Evolutionary conservation across 306 rosid genomes (phyloP), one percentile per base, ranked within the genome.

Genomic region (Dryas octopetala): DNA sequence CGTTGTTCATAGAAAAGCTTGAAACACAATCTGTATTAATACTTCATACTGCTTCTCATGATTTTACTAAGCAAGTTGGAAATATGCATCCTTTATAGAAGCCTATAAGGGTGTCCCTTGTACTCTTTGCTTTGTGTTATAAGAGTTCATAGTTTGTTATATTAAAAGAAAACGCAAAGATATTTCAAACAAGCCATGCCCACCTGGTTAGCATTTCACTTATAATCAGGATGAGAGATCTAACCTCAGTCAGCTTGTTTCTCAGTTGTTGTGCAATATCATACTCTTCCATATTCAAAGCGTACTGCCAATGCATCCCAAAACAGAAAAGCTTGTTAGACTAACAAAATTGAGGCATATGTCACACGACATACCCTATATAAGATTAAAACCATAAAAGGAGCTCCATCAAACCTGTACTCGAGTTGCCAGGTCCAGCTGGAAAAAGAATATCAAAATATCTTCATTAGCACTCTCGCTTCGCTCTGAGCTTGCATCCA

Each of bases 391-490:
- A 64, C 5, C 12, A 63, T 6, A 49, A 62, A 78, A 23, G 45
- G 81, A 62, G 67, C 47, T 48, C 62, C 54, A 11, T 12, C 75
- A 66, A 46, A 94, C 98, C 97, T 91, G 98, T 26, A 91, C 98
- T 80, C 98, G 85, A 58, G 98, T 94, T 54, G 95, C 96, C 71
- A 91, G 84, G 83, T 94, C 98, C 9, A 91, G 73, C 84, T 87
- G 96, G 79, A 94, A 94, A 77, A 91, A 91, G 88, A 94, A 91
- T 79, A 91, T 74, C 89, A 94, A 86, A 44, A 94, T 87, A 86
- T 86, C 91, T 81, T 94, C 96, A 82, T 90, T 91, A 59, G 96
- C 93, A 74, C 85, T 91, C 82, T 91, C 97, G 58, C 98, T 94
- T 51, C 82, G 91, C 85, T 94, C 97, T 4, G 80, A 76, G 80